These are phyloP conservation scores for Cadophora malorum DNA, from an alignment of 2,329 filamentous ascomycete genomes.

Conservation along the genomic window DNA sequence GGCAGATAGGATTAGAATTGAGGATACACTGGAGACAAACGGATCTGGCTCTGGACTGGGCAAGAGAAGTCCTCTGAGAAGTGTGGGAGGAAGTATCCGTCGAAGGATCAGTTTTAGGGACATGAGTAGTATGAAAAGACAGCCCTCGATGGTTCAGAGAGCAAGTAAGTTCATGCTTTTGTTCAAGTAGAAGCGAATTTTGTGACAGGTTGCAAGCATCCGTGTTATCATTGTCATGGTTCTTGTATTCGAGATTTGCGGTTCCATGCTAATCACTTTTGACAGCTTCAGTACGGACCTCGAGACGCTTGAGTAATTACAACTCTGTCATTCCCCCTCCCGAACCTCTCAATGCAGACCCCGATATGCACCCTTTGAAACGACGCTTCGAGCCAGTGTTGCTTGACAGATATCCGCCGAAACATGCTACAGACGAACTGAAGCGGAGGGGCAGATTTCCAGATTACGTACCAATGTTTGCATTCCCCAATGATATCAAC, in stretches of 20 bases:
- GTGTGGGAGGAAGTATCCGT: conserved; percentile 82
- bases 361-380: conserved; percentile 94
- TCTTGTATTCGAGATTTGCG: too few species aligned
- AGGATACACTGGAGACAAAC: conserved; percentile 61
- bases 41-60: conserved; percentile 26
- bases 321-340: conserved; percentile 96
- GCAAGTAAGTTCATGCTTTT: conserved; percentile 64
- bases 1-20: conserved; percentile 80
- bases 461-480: conserved; percentile 99
- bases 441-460: conserved; percentile 85
- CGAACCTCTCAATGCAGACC: conserved; percentile 86
- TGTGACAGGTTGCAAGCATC: background rate
- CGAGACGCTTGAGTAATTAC: conserved; percentile 92
- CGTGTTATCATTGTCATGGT: too few species aligned
- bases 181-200: background rate
- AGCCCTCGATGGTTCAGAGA: conserved; percentile 73
- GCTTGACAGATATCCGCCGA: conserved; percentile 90
- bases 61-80: conserved; percentile 53
- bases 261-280: conserved; percentile 28
- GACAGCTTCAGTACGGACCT: conserved; percentile 74
- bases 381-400: conserved; percentile 95
- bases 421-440: conserved; percentile 79
- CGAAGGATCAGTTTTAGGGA: conserved; percentile 92
- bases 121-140: conserved; percentile 93
- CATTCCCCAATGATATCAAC: conserved; percentile 96